Evolutionary conservation across 352 stramenopile species (phyloP).

Genomic region (Aphanomyces euteiches): DNA sequence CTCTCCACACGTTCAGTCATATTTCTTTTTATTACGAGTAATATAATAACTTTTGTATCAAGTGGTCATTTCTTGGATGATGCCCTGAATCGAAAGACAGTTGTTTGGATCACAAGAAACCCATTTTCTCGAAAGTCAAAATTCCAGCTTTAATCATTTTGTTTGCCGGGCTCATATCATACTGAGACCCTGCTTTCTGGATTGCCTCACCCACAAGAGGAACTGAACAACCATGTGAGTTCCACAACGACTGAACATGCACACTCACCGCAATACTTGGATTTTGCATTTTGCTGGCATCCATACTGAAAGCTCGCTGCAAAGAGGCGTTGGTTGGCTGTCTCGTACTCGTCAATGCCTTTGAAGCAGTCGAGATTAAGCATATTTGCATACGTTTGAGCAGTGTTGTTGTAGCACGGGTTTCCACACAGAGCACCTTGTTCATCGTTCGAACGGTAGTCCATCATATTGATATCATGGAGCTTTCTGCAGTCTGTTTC

Average conservation of each 20-base stretch:
- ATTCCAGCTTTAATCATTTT: too few relatives aligned
- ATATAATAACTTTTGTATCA: too few relatives aligned
- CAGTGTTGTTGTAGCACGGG: constrained; percentile 51
- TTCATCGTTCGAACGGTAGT: constrained; percentile 46
- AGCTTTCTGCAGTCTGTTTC: constrained; percentile 61
- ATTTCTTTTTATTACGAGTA: too few relatives aligned
- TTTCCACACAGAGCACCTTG: constrained; percentile 63
- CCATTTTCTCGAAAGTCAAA: too few relatives aligned
- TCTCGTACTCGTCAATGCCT: constrained; percentile 50
- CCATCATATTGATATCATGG: constrained; percentile 53
- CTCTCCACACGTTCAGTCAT: too few relatives aligned
- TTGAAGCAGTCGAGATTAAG: constrained; percentile 65
- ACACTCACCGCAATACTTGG: constrained; percentile 72
- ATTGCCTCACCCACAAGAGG: constrained; percentile 53
- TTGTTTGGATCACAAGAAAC: too few relatives aligned
- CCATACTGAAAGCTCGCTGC: constrained; percentile 66
- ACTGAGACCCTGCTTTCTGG: constrained; percentile 45
- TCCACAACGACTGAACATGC: background rate
- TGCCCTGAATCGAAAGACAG: too few relatives aligned
- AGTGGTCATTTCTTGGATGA: too few relatives aligned
- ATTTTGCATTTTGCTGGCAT: constrained; percentile 49
- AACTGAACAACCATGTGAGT: constrained; percentile 36
- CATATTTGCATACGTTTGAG: constrained; percentile 58
- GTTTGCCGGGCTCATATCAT: constrained; percentile 27
- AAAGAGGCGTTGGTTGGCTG: constrained; percentile 51